Evolutionary conservation across 108 stramenopile species (phyloP).

Genomic region (Epithemia pelagica): DNA sequence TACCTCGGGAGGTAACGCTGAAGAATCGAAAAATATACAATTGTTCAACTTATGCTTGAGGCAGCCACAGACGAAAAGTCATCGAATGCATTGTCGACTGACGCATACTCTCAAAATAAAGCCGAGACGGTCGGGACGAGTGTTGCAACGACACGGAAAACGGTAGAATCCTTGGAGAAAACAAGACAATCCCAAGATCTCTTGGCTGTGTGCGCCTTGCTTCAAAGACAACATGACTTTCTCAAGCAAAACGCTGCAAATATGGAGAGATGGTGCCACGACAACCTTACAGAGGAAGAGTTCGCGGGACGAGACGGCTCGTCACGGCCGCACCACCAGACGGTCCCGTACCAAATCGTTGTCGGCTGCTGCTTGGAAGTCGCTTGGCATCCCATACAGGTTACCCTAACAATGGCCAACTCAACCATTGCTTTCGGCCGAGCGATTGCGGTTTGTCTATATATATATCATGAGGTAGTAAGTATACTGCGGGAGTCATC

Average conservation of each 20-base stretch:
- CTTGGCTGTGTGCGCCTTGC: conserved; percentile 24
- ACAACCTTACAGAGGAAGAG: conserved; percentile 31
- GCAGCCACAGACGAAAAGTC: background rate
- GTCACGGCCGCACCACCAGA: too few relatives aligned
- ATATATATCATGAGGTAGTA: too few relatives aligned
- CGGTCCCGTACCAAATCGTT: too few relatives aligned
- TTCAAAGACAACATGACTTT: conserved; percentile 45
- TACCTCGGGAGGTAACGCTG: conserved; percentile 34
- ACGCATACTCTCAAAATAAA: conserved; percentile 3
- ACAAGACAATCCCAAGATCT: conserved; percentile 25
- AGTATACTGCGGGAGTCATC: too few relatives aligned
- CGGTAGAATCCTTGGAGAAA: conserved; percentile 19
- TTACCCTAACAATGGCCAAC: too few relatives aligned
- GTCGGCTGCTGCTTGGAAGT: too few relatives aligned
- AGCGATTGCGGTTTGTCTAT: too few relatives aligned
- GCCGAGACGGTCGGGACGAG: conserved; percentile 19
- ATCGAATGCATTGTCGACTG: background rate
- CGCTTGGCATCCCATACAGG: too few relatives aligned
- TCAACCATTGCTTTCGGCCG: too few relatives aligned
- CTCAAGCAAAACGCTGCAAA: conserved; percentile 33
- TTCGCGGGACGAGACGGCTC: too few relatives aligned
- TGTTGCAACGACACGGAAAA: conserved; percentile 14
- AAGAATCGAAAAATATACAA: conserved; percentile 37
- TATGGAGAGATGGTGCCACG: conserved; percentile 50
- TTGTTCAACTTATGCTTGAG: conserved; percentile 10